Conservation (phyloP, 2,329 filamentous ascomycete species). For the Trichoderma arundinaceum region DNA sequence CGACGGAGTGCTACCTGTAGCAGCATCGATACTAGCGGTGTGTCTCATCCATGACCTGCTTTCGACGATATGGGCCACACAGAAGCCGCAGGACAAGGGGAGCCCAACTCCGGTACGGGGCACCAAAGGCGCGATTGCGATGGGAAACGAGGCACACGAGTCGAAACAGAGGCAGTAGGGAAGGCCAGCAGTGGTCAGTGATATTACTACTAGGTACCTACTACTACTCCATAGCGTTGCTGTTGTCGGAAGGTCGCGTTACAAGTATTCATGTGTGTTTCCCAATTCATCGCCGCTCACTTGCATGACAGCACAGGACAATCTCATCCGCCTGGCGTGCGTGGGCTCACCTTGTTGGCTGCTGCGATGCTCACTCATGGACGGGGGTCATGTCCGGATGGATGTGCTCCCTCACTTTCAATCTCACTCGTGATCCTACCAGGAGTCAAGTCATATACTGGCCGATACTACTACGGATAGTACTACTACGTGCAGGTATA, state of each 20-base stretch:
- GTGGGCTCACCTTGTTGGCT: slow-evolving; percentile 19
- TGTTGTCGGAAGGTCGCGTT: neutral
- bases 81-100: slow-evolving; percentile 9
- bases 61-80: neutral
- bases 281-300: slow-evolving; percentile 14
- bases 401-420: neutral
- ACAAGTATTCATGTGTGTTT: too few relatives aligned
- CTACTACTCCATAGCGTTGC: neutral
- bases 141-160: slow-evolving; percentile 17
- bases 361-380: neutral
- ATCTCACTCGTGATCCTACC: too few relatives aligned
- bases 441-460: too few relatives aligned
- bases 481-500: neutral
- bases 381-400: too few relatives aligned
- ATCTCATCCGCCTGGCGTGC: slow-evolving; percentile 16
- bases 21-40: slow-evolving; percentile 22
- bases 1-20: too few relatives aligned
- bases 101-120: neutral
- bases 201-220: too few relatives aligned
- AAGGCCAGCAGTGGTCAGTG: too few relatives aligned
- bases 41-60: slow-evolving; percentile 22
- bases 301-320: slow-evolving; percentile 1
- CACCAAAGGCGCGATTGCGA: neutral
- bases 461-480: too few relatives aligned
- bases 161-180: neutral